phyloP scores from a whole-genome alignment of 2,329 filamentous ascomycete genomes.

The Fusarium sp. region DNA sequence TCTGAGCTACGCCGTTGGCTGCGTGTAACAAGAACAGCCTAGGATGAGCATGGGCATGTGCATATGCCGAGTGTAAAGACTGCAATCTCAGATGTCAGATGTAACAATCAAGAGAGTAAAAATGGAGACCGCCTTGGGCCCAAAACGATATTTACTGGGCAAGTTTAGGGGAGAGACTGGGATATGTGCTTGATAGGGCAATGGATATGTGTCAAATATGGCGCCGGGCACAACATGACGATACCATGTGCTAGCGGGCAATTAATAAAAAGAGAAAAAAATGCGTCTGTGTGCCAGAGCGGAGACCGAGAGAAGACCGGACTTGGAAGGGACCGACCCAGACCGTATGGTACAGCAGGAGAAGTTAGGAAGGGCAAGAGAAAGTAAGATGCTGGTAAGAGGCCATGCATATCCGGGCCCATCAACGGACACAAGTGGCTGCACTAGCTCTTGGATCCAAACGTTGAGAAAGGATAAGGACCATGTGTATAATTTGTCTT shows the following conservation, averaged over 20 bases:
- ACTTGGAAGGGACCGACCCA: constrained; percentile 28
- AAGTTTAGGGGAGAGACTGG: constrained; percentile 23
- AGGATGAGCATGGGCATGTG: constrained; percentile 38
- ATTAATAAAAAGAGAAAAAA: constrained; percentile 19
- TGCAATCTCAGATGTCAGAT: constrained; percentile 30
- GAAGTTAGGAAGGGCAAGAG: constrained; percentile 23
- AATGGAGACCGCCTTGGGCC: constrained; percentile 12
- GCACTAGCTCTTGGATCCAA: constrained; percentile 44
- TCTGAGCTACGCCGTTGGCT: constrained; percentile 36
- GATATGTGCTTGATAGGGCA: constrained; percentile 35
- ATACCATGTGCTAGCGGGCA: constrained; percentile 20
- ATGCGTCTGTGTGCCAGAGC: constrained; percentile 30
- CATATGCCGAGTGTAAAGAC: constrained; percentile 42
- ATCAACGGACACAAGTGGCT: constrained; percentile 44
- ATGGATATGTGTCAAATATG: constrained; percentile 36
- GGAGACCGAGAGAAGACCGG: constrained; percentile 36
- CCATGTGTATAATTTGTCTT: constrained; percentile 33
- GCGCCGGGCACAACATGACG: constrained; percentile 30
- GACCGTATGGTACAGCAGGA: constrained; percentile 25
- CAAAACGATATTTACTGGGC: constrained; percentile 18
- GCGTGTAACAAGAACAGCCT: constrained; percentile 36
- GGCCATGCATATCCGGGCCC: constrained; percentile 44
- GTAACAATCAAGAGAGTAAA: constrained; percentile 26
- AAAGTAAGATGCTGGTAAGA: constrained; percentile 42
- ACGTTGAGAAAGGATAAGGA: constrained; percentile 26